Base-by-base conservation (phyloP, 805 yeast species). In the Priceomyces castillae region DNA sequence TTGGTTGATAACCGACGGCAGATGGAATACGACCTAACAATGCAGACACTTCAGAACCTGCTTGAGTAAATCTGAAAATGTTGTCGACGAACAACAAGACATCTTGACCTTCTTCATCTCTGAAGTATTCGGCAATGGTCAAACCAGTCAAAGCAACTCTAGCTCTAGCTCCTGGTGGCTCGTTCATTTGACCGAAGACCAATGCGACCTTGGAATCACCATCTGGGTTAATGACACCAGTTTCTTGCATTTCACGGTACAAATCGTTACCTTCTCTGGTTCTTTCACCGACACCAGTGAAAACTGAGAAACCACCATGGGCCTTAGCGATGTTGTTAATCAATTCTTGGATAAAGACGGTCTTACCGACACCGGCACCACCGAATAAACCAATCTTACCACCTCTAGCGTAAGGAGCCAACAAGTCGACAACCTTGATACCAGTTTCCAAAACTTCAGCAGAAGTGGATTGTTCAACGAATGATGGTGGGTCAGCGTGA, bases 291-390 rank as follows among this genome's bases (percentile, higher is more conserved):
- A 92, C 99, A 90, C 99, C 99, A 66, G 97, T 86, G 86, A 92
- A 92, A 60, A 92, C 98, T 47, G 98, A 92, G 95, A 92, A 92
- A 86, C 98, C 98, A 89, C 98, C 99, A 76, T 92, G 98, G 67
- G 99, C 98, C 83, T 92, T 94, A 73, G 99, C 99, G 69, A 92
- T 94, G 84, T 92, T 92, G 90, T 94, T 92, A 76, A 92, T 92
- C 80, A 92, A 84, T 81, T 92, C 99, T 82, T 92, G 99, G 78
- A 92, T 92, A 80, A 92, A 92, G 55, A 92, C 99, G 76, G 99
- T 92, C 79, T 92, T 92, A 80, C 99, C 99, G 87, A 92, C 99
- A 92, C 99, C 99, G 76, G 99, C 99, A 92, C 99, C 99, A 82
- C 99, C 99, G 86, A 92, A 92, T 70, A 92, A 84, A 85, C 99